These are phyloP conservation scores for Knoxdaviesia capensis DNA, from an alignment of 2,329 filamentous ascomycete genomes.

Conservation along the genomic window DNA sequence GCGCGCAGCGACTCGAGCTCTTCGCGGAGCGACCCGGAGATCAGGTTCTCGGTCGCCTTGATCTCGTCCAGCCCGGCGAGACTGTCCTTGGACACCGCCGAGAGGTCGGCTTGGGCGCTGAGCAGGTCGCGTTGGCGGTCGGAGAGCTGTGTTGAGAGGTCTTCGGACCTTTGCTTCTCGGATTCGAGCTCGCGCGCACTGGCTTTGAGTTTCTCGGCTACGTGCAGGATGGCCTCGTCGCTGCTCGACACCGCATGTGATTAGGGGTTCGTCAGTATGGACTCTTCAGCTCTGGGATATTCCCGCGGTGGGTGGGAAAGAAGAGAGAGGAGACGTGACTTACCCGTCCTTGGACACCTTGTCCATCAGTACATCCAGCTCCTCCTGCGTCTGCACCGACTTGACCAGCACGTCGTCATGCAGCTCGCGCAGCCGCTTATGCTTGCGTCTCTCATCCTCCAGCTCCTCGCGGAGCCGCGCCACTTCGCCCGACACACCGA, in stretches of 20 bases:
- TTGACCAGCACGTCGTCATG: conserved; percentile 38
- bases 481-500: conserved; percentile 32
- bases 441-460: conserved; percentile 29
- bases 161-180: conserved; percentile 19
- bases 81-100: conserved; percentile 31
- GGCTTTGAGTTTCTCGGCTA: conserved; percentile 18
- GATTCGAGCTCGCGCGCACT: conserved; percentile 25
- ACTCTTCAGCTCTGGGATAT: not conserved
- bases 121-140: conserved; percentile 36
- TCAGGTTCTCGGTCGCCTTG: conserved; percentile 36
- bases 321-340: conserved; percentile 14
- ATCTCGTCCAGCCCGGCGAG: conserved; percentile 34
- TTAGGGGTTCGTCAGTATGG: not conserved
- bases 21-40: conserved; percentile 34
- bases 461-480: conserved; percentile 33
- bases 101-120: conserved; percentile 29
- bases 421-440: conserved; percentile 30
- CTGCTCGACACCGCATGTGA: not conserved
- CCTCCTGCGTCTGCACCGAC: conserved; percentile 33
- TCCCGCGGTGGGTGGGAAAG: not conserved
- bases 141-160: conserved; percentile 25
- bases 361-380: conserved; percentile 32
- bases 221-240: conserved; percentile 12
- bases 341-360: conserved; percentile 34
- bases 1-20: conserved; percentile 35